These are phyloP conservation scores for Capsicum rhomboideum DNA, from an alignment of 257 asterid species.

Conservation along the genomic window DNA sequence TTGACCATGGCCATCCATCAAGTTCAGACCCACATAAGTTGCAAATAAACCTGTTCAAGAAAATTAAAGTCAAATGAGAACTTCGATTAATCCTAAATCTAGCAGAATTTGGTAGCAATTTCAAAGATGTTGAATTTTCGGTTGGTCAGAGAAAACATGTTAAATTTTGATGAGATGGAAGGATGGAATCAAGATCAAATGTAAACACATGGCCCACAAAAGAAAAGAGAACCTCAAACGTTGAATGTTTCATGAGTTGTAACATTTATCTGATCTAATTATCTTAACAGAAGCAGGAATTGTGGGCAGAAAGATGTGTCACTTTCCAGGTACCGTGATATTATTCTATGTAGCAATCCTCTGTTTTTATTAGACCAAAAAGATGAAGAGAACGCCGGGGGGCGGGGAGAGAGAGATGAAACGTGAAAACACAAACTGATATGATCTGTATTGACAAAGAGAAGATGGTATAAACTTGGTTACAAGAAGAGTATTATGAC, in stretches of 20 bases:
- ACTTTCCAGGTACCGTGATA: neutral
- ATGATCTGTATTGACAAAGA: neutral
- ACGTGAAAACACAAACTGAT: neutral
- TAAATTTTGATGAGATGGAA: neutral
- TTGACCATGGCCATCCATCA: constrained; percentile 97
- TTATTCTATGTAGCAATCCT: neutral
- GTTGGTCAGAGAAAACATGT: neutral
- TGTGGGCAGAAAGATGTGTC: neutral
- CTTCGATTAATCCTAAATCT: neutral
- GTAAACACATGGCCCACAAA: neutral
- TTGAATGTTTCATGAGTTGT: neutral
- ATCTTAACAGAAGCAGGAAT: neutral
- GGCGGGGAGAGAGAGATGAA: neutral
- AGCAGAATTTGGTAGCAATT: neutral
- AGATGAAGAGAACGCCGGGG: neutral
- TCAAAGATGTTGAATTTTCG: neutral
- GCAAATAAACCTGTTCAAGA: constrained; percentile 61
- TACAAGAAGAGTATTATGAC: neutral
- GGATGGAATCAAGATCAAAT: neutral
- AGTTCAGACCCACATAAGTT: constrained; percentile 82
- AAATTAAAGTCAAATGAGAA: neutral
- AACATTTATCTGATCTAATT: neutral
- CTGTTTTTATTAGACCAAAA: neutral
- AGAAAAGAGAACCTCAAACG: neutral
- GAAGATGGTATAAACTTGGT: neutral